Evolutionary conservation across 192 early-diverging fungal species (phyloP).

Genomic region (Lunasporangiospora selenospora): DNA sequence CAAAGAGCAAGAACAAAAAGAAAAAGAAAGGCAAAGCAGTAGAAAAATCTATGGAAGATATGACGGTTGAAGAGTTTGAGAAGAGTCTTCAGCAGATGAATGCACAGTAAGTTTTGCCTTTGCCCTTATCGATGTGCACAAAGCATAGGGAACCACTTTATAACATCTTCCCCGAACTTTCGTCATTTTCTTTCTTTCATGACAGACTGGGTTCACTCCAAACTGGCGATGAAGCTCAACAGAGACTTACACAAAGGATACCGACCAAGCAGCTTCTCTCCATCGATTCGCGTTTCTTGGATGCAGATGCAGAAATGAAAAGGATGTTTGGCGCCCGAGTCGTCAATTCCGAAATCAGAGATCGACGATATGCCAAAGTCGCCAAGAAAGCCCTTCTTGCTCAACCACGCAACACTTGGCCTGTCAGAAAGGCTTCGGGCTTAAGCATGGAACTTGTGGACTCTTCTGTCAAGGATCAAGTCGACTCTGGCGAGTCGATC

Average conservation of each 20-base stretch:
- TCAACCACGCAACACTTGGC: constrained; percentile 77
- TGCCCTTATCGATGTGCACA: too few relatives aligned
- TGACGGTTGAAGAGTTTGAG: constrained; percentile 72
- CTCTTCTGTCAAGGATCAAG: too few relatives aligned
- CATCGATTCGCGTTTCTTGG: constrained; percentile 71
- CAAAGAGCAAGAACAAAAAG: constrained; percentile 55
- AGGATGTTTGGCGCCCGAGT: constrained; percentile 89
- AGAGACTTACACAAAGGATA: neutral
- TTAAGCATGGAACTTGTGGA: constrained; percentile 57
- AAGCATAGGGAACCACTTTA: too few relatives aligned
- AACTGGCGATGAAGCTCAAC: neutral
- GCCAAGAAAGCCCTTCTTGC: constrained; percentile 65
- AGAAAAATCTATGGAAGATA: constrained; percentile 51
- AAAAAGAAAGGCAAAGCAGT: constrained; percentile 56
- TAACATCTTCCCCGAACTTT: too few relatives aligned
- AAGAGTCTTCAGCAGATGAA: constrained; percentile 65
- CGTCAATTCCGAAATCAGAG: constrained; percentile 63
- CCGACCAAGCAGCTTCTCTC: constrained; percentile 50
- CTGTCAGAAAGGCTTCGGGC: constrained; percentile 58
- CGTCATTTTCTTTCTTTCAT: too few relatives aligned
- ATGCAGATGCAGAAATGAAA: constrained; percentile 89
- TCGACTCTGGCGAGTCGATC: constrained; percentile 41
- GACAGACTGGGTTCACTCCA: too few relatives aligned
- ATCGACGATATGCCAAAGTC: constrained; percentile 56
- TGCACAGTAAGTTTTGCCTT: constrained; percentile 53